Evolutionary conservation across 148 eudicot species (phyloP).

Genomic region (Vaccinium myrtillus): DNA sequence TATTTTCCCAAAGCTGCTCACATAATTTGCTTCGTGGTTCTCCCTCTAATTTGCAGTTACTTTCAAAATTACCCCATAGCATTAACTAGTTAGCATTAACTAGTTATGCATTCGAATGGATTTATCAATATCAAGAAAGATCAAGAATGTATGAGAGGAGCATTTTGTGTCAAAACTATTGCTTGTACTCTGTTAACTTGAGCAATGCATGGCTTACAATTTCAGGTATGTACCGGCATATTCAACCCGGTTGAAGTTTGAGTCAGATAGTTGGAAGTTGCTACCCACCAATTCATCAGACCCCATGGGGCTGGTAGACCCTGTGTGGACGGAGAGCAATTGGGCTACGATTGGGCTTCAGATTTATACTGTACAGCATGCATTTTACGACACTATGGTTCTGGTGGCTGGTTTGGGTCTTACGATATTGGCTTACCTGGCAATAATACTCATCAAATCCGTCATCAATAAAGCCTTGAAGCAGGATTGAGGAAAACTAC

Average conservation of each 20-base stretch:
- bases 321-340: slow-evolving; percentile 97
- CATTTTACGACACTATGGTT: slow-evolving; percentile 55
- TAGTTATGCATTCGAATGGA: not conserved
- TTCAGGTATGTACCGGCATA: slow-evolving; percentile 90
- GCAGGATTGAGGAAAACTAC: slow-evolving; percentile 49
- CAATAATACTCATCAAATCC: slow-evolving; percentile 45
- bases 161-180: not conserved
- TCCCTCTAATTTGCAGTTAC: not conserved
- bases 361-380: slow-evolving; percentile 54
- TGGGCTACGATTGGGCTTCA: slow-evolving; percentile 67
- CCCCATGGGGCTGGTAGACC: slow-evolving; percentile 60
- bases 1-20: too few species aligned
- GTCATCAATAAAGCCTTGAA: slow-evolving; percentile 65
- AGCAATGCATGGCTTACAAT: slow-evolving; percentile 5
- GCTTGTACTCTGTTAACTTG: not conserved
- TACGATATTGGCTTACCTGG: slow-evolving; percentile 59
- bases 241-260: slow-evolving; percentile 78
- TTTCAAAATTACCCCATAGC: not conserved
- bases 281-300: slow-evolving; percentile 69
- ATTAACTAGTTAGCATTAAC: not conserved
- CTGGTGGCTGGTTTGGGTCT: slow-evolving; percentile 58
- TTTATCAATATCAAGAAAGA: not conserved
- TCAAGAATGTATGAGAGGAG: not conserved
- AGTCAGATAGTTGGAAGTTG: slow-evolving; percentile 67
- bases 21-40: not conserved